phyloP scores from a whole-genome alignment of 495 filamentous ascomycete species.

The Acidiella bohemica region DNA sequence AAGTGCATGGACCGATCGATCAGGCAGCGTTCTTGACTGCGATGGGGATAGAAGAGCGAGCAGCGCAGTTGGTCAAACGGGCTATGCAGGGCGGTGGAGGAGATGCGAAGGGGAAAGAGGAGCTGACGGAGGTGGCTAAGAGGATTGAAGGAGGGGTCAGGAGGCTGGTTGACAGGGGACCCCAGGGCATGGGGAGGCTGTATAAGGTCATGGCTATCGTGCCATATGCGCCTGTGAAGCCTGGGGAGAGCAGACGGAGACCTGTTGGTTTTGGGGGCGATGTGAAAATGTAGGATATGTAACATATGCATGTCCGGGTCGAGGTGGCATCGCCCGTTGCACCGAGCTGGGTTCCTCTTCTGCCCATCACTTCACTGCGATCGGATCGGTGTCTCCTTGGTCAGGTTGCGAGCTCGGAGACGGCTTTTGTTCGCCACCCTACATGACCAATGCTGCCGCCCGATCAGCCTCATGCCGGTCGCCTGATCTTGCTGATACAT shows the following conservation, averaged over 20 bases:
- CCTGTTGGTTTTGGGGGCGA: conserved; percentile 69
- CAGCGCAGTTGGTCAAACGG: conserved; percentile 46
- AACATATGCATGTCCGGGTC: too few relatives aligned
- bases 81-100: conserved; percentile 22
- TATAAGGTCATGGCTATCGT: conserved; percentile 90
- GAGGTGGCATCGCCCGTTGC: too few relatives aligned
- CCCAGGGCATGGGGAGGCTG: conserved; percentile 76
- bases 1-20: conserved; percentile 85
- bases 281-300: conserved; percentile 3
- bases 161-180: conserved; percentile 63
- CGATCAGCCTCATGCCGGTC: too few relatives aligned
- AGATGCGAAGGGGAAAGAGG: conserved; percentile 21
- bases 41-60: conserved; percentile 73
- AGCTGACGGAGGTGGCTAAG: conserved; percentile 37
- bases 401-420: too few relatives aligned
- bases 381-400: too few relatives aligned
- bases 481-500: too few relatives aligned
- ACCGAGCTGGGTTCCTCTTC: too few relatives aligned
- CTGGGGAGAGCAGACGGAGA: conserved; percentile 41
- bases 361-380: too few relatives aligned
- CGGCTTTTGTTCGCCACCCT: too few relatives aligned
- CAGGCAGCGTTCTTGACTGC: conserved; percentile 64
- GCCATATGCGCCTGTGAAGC: conserved; percentile 66
- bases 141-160: conserved; percentile 62
- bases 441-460: too few relatives aligned